phyloP scores from a whole-genome alignment of 2,329 filamentous ascomycete species.

The Cytospora leucostoma region DNA sequence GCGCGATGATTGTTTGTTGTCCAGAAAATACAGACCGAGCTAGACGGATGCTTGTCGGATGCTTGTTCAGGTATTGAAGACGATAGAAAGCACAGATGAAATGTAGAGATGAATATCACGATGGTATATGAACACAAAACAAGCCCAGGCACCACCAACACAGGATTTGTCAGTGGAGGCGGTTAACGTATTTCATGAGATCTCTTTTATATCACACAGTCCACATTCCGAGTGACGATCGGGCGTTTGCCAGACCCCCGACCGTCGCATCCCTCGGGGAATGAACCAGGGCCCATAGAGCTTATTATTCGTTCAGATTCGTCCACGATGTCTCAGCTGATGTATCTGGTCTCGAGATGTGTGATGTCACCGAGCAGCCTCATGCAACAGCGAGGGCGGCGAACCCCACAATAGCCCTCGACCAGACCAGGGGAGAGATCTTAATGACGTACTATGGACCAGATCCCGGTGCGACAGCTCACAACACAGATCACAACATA shows the following conservation, averaged over 20 bases:
- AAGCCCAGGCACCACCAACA: too few species aligned
- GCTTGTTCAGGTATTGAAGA: too few species aligned
- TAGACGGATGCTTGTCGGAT: too few species aligned
- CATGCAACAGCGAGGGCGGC: slow-evolving; percentile 4
- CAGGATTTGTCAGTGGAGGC: too few species aligned
- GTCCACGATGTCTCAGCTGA: neutral
- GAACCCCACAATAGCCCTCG: slow-evolving; percentile 11
- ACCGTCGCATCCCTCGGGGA: neutral
- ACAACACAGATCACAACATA: neutral
- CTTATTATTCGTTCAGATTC: neutral
- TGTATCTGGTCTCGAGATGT: slow-evolving; percentile 5
- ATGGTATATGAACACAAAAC: too few species aligned
- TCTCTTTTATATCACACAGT: neutral
- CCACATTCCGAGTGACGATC: neutral
- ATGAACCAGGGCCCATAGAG: neutral
- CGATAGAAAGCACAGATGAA: too few species aligned
- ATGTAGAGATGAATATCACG: too few species aligned
- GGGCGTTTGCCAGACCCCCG: slow-evolving; percentile 1
- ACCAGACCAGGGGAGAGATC: slow-evolving; percentile 9
- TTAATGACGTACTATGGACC: slow-evolving; percentile 12
- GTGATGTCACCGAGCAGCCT: slow-evolving; percentile 14
- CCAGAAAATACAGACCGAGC: too few species aligned
- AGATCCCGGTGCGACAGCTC: neutral
- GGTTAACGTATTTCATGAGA: too few species aligned
- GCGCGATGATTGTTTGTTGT: neutral